A percentile compares a stretch with the other conserved stretches of the same genome.
Evolutionary conservation across 192 early-diverging fungal genomes (phyloP).

Genomic region (Physocladia obscura): DNA sequence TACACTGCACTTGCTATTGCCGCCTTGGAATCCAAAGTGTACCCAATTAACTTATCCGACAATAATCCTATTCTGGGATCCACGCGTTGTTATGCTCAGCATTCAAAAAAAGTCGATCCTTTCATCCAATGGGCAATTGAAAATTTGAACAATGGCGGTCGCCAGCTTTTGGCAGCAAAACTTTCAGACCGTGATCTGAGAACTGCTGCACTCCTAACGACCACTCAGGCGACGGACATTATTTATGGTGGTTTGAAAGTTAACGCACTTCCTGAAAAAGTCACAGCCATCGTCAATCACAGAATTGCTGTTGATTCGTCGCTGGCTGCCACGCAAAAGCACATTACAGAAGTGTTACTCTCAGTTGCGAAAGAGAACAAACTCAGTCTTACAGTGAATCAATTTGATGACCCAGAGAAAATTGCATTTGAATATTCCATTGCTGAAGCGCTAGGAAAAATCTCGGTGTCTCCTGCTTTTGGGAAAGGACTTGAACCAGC

Average conservation of each 20-base stretch:
- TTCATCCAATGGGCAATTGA: not conserved
- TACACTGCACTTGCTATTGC: slow-evolving; percentile 16
- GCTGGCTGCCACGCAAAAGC: slow-evolving; percentile 16
- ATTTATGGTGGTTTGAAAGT: slow-evolving; percentile 52
- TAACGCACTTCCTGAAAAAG: slow-evolving; percentile 45
- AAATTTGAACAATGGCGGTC: no score
- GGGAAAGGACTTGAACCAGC: no score
- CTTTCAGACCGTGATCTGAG: slow-evolving; percentile 1
- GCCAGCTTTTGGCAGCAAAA: not conserved
- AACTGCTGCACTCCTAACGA: slow-evolving; percentile 32
- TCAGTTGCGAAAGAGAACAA: slow-evolving; percentile 15
- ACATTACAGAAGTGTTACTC: slow-evolving; percentile 4
- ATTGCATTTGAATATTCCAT: not conserved
- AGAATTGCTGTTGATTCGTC: slow-evolving; percentile 34
- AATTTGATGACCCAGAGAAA: not conserved
- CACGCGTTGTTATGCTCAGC: slow-evolving; percentile 21
- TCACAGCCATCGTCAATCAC: slow-evolving; percentile 39
- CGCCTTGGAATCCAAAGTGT: slow-evolving; percentile 27
- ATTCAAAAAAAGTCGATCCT: slow-evolving; percentile 20
- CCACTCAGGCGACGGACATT: slow-evolving; percentile 49
- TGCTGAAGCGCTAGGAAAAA: not conserved
- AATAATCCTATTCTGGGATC: slow-evolving; percentile 26
- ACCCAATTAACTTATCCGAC: not conserved
- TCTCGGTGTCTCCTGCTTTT: not conserved
- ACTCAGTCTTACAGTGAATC: slow-evolving; percentile 15